Evolutionary conservation across 164 flowering plant species (phyloP), one percentile per base, ranked within the genome.

Genomic region (Paratinospora sagittata): DNA sequence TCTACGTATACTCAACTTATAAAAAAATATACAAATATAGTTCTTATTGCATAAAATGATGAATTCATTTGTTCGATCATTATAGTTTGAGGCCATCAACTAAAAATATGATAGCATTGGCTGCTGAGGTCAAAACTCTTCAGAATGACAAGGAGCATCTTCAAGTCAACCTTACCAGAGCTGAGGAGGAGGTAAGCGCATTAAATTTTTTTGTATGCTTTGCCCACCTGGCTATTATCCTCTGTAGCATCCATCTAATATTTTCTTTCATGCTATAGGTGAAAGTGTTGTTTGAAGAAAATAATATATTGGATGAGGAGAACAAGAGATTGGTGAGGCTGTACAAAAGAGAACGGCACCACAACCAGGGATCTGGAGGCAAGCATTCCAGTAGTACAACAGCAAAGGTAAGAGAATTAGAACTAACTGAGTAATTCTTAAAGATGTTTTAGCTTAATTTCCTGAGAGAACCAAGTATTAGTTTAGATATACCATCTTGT

Each of bases 121-220:
- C 72, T 58, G 87, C 87, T 66, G 78, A 82, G 72, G 81, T 78
- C 0, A 82, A 77, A 72, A 70, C 65, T 3, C 76, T 88, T 57
- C 81, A 83, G 74, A 79, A 82, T 36, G 95, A 87, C 24, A 90
- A 86, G 81, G 93, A 90, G 52, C 85, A 82, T 74, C 68, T 90
- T 19, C 84, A 80, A 63, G 70, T 76, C 16, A 91, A 91, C 77
- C 90, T 91, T 21, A 27, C 64, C 70, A 83, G 72, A 80, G 93
- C 97, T 72, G 97, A 91, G 79, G 92, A 83, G 57, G 97, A 91
- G 90, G 97, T 90, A 49, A 55, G 63, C 19, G 21, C 36, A 16
- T 11, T 1, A 10, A 12, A 23, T 26, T 41, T 68, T 49, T 26
- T 8, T 68, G 16, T 27, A 7, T 4, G 21, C 10, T 24, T 30